Conservation (phyloP, 805 yeast genomes). For the Zygotorulaspora chibaensis region DNA sequence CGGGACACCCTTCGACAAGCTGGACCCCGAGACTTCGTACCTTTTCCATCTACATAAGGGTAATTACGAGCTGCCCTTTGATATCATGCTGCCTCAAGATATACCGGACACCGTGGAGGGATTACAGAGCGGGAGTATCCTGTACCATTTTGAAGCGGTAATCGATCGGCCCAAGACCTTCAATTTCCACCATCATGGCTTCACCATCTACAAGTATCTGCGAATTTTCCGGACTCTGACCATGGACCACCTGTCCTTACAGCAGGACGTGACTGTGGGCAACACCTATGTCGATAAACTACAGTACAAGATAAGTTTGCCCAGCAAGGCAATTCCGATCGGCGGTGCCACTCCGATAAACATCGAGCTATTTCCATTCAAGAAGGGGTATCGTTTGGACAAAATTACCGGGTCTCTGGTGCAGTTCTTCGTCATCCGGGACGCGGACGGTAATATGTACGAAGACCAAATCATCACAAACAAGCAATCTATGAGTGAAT, state of each 20-base stretch:
- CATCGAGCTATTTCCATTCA: constrained; percentile 67
- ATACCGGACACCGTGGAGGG: constrained; percentile 89
- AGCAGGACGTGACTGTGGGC: constrained; percentile 83
- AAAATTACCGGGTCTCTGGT: constrained; percentile 58
- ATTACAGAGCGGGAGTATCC: constrained; percentile 67
- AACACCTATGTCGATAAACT: constrained; percentile 87
- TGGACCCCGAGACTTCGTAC: constrained; percentile 15
- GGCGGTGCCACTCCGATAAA: constrained; percentile 72
- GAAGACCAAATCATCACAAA: constrained; percentile 58
- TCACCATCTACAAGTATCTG: constrained; percentile 52
- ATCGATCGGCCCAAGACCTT: constrained; percentile 49
- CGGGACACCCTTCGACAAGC: constrained; percentile 35
- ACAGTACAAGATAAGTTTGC: constrained; percentile 81
- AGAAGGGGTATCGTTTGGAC: constrained; percentile 73
- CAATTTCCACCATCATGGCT: constrained; percentile 14
- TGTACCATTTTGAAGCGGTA: constrained; percentile 69
- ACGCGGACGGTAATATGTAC: constrained; percentile 50
- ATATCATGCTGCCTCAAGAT: constrained; percentile 73
- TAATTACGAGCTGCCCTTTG: constrained; percentile 83
- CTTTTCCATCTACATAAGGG: constrained; percentile 53
- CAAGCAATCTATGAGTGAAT: constrained; percentile 45
- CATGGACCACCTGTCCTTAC: constrained; percentile 56
- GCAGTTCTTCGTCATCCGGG: constrained; percentile 60
- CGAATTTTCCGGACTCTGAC: constrained; percentile 80
- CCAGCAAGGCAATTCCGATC: constrained; percentile 80